Evolutionary conservation across 2,329 filamentous ascomycete genomes (phyloP).

Genomic region (Pseudocercospora fijiensis): DNA sequence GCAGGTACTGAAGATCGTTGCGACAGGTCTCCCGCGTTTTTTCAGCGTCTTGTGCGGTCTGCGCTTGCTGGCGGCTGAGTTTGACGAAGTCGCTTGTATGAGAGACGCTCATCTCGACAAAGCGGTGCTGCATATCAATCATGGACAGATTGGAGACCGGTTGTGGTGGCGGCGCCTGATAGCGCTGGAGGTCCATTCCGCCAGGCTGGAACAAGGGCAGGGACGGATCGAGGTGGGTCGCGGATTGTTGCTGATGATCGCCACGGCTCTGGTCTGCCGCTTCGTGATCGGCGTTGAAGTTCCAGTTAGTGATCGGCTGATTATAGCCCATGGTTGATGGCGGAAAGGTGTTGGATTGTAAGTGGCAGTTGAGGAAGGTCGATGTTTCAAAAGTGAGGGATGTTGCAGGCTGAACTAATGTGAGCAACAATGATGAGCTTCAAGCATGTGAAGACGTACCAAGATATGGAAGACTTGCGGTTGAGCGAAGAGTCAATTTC

Average conservation of each 20-base stretch:
- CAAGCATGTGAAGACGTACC: not conserved
- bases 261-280: not conserved
- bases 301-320: not conserved
- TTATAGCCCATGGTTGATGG: not conserved
- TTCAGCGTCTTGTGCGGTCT: constrained; percentile 14
- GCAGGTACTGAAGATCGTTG: constrained; percentile 19
- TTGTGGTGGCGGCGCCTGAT: not conserved
- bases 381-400: not conserved
- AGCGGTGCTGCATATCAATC: constrained; percentile 3
- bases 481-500: not conserved
- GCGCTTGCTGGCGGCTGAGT: constrained; percentile 9
- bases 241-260: not conserved
- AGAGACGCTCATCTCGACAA: constrained; percentile 10
- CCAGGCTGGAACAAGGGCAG: constrained; percentile 13
- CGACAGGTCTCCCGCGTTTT: constrained; percentile 8
- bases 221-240: constrained; percentile 6
- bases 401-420: not conserved
- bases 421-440: not conserved
- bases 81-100: constrained; percentile 17
- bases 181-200: constrained; percentile 6
- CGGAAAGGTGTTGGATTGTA: not conserved
- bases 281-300: not conserved
- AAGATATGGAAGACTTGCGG: not conserved
- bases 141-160: not conserved
- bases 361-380: not conserved